Percentiles rank a stretch among this genome's conserved stretches.
phyloP scores from a whole-genome alignment of 257 asterid species.

The Catharanthus roseus region DNA sequence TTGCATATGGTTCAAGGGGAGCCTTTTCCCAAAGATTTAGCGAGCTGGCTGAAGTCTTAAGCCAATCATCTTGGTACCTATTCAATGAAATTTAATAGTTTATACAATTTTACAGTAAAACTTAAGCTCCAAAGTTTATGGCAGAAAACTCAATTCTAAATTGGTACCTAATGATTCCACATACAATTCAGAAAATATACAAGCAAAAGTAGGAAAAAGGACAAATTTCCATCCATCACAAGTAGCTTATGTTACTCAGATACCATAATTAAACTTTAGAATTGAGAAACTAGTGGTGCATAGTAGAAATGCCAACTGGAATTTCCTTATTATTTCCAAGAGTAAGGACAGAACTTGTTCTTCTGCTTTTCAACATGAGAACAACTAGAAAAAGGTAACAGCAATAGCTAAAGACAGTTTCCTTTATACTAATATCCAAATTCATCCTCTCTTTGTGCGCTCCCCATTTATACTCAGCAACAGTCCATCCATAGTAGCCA shows the following conservation, averaged over 20 bases:
- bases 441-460: neutral
- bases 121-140: conserved; percentile 8
- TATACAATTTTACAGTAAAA: conserved; percentile 12
- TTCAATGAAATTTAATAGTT: conserved; percentile 22
- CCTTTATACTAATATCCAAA: neutral
- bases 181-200: neutral
- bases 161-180: neutral
- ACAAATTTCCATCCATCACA: neutral
- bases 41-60: conserved; percentile 80
- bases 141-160: neutral
- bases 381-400: neutral
- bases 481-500: no score
- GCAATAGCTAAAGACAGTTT: no score
- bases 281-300: neutral
- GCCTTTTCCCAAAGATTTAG: conserved; percentile 97
- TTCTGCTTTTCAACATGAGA: neutral
- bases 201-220: neutral
- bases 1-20: conserved; percentile 97
- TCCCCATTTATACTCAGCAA: neutral
- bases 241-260: neutral
- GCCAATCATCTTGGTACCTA: conserved; percentile 99
- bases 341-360: neutral
- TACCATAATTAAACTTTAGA: neutral
- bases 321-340: neutral
- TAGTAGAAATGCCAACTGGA: neutral